phyloP scores from a whole-genome alignment of 192 early-diverging fungal genomes.

The Backusella australiensis region DNA sequence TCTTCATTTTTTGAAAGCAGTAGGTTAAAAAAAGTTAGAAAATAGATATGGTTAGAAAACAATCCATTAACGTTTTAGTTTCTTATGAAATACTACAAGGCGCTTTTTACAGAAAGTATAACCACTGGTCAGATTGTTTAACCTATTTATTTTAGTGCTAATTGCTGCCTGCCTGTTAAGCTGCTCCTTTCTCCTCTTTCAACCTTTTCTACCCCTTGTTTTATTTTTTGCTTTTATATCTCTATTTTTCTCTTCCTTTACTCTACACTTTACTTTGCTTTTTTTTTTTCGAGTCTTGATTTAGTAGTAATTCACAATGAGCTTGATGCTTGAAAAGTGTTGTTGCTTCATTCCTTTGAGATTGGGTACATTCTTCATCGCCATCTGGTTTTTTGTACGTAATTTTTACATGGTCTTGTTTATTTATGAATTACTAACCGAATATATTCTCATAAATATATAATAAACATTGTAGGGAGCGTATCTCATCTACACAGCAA shows the following conservation, averaged over 20 bases:
- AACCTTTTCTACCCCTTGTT: background rate
- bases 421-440: background rate
- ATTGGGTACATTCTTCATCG: constrained; percentile 36
- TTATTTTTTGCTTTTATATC: background rate
- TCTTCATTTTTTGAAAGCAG: background rate
- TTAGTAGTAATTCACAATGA: constrained; percentile 1
- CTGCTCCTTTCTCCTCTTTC: constrained; percentile 1
- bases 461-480: background rate
- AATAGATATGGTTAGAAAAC: background rate
- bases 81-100: background rate
- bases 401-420: background rate
- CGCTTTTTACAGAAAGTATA: background rate
- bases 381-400: constrained; percentile 36
- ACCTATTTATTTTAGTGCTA: background rate
- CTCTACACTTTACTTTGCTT: background rate
- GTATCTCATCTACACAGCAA: constrained; percentile 13
- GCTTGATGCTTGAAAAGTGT: constrained; percentile 34
- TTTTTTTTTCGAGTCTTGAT: background rate
- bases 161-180: background rate
- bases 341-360: constrained; percentile 39
- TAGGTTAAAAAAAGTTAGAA: background rate
- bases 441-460: background rate
- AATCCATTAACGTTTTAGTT: background rate
- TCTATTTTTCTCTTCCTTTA: background rate
- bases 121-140: background rate